A percentile compares a stretch with the other conserved stretches of the same genome.
Conservation (phyloP, 1,284 basidiomycete genomes). For the Cutaneotrichosporon arboriforme region DNA sequence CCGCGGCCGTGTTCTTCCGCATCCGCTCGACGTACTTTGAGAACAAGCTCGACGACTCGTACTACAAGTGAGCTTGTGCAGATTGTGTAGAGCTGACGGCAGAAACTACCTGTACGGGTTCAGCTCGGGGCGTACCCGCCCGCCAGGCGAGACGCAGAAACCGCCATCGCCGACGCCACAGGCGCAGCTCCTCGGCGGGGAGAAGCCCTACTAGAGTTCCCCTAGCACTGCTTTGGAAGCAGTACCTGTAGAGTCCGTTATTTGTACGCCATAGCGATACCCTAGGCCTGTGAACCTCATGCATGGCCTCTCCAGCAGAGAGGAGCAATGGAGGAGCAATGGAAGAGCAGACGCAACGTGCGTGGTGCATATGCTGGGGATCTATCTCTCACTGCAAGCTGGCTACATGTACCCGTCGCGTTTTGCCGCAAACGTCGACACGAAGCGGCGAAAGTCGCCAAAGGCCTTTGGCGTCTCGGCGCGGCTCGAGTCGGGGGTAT, state of each 20-base stretch:
- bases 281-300: not conserved
- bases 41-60: constrained; percentile 69
- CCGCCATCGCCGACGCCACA: constrained; percentile 19
- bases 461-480: constrained; percentile 66
- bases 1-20: constrained; percentile 91
- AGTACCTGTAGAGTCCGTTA: not conserved
- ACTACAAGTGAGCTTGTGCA: constrained; percentile 44
- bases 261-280: constrained; percentile 4
- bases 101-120: constrained; percentile 48
- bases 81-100: constrained; percentile 1
- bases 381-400: not conserved
- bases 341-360: too few species aligned
- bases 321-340: too few species aligned
- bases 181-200: constrained; percentile 18
- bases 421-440: constrained; percentile 68
- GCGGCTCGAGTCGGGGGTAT: constrained; percentile 48
- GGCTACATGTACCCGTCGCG: constrained; percentile 21
- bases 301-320: not conserved
- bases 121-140: constrained; percentile 15
- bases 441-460: constrained; percentile 74
- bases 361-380: not conserved
- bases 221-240: not conserved
- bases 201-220: constrained; percentile 18
- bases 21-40: constrained; percentile 88
- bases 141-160: constrained; percentile 17